Conservation (phyloP, 176 grass and related monocot species). For the Raddia distichophylla region DNA sequence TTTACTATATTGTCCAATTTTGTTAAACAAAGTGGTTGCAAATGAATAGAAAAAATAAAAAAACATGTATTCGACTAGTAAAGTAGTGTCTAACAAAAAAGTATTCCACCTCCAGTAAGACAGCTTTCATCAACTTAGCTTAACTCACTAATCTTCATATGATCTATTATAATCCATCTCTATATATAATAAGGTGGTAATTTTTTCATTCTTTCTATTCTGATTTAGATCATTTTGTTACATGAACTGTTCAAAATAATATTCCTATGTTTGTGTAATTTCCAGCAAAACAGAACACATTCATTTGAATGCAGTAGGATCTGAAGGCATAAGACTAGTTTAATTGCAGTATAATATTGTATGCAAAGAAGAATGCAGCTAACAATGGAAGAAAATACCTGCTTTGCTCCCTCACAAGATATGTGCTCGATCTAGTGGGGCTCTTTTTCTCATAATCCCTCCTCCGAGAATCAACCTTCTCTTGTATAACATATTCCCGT, state of each 20-base stretch:
- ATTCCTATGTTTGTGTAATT: neutral
- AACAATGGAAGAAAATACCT: slow-evolving; percentile 39
- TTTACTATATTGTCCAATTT: neutral
- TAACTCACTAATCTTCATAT: neutral
- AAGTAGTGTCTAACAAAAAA: neutral
- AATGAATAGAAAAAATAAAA: neutral
- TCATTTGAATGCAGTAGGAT: neutral
- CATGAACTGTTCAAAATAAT: neutral
- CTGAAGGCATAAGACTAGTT: neutral
- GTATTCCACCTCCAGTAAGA: neutral
- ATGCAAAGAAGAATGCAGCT: slow-evolving; percentile 6
- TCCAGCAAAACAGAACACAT: neutral
- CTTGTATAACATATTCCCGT: slow-evolving; percentile 25
- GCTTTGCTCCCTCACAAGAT: slow-evolving; percentile 43
- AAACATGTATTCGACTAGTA: neutral
- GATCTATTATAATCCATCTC: neutral
- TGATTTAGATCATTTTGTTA: neutral
- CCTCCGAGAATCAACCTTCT: slow-evolving; percentile 48
- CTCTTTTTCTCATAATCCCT: slow-evolving; percentile 42
- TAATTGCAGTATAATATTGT: neutral
- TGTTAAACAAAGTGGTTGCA: slow-evolving; percentile 4
- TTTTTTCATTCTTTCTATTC: neutral
- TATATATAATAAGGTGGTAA: neutral
- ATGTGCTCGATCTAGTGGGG: slow-evolving; percentile 33
- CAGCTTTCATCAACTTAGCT: neutral